A percentile compares a stretch with the other conserved stretches of the same genome.
Conservation (phyloP, 106 monocot genomes). For the Cymbidium sinense region DNA sequence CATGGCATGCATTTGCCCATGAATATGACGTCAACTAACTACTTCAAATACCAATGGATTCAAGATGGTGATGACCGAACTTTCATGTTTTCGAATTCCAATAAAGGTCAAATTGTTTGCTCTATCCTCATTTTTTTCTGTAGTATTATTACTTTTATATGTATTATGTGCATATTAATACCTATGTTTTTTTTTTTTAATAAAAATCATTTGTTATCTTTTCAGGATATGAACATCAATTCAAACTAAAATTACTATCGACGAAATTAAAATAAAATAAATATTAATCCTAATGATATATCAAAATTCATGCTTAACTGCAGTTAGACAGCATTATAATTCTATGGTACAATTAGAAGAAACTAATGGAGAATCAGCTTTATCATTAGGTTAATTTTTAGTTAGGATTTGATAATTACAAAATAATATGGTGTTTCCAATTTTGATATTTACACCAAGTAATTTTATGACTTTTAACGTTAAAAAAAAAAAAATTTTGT, state of each 20-base stretch:
- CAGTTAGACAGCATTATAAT: constrained; percentile 52
- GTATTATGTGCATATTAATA: neutral
- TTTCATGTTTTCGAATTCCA: constrained; percentile 36
- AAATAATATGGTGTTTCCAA: constrained; percentile 29
- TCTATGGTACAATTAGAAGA: constrained; percentile 34
- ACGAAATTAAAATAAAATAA: too few relatives aligned
- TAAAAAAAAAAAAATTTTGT: too few relatives aligned
- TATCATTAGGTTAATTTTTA: constrained; percentile 23
- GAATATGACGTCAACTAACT: constrained; percentile 27
- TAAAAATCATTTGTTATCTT: constrained; percentile 4
- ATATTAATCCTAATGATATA: too few relatives aligned
- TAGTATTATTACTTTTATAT: neutral
- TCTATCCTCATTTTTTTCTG: neutral
- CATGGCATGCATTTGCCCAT: constrained; percentile 45
- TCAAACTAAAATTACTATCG: constrained; percentile 32
- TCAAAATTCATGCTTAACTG: constrained; percentile 43
- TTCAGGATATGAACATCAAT: constrained; percentile 33
- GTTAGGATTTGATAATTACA: constrained; percentile 43
- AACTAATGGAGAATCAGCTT: constrained; percentile 29
- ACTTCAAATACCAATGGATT: constrained; percentile 43
- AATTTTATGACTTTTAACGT: constrained; percentile 1
- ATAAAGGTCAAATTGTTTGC: constrained; percentile 37
- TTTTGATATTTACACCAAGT: constrained; percentile 52
- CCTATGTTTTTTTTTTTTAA: too few relatives aligned
- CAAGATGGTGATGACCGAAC: constrained; percentile 29